Percentiles rank a stretch among this genome's conserved stretches.
phyloP scores from a whole-genome alignment of 768 basidiomycete genomes.

The Sistotremastrum niveocremeum region DNA sequence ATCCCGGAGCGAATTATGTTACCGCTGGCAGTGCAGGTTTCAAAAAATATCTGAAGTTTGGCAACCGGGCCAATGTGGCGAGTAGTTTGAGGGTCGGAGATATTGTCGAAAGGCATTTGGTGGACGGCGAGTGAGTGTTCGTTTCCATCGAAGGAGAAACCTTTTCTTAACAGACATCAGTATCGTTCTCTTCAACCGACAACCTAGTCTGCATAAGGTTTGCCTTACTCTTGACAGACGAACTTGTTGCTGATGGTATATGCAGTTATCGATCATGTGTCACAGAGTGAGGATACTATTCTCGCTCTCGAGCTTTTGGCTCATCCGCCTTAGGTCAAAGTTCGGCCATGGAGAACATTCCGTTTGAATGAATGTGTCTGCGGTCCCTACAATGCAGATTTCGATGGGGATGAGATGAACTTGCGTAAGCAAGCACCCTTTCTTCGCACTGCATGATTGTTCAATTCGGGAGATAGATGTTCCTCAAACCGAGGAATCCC shows the following conservation, averaged over 20 bases:
- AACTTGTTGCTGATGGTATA: slow-evolving; percentile 1
- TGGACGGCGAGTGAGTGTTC: slow-evolving; percentile 66
- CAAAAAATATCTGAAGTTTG: slow-evolving; percentile 87
- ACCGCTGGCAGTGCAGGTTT: slow-evolving; percentile 60
- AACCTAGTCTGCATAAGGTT: slow-evolving; percentile 92
- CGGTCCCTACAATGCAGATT: slow-evolving; percentile 98
- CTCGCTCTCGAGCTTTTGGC: not conserved
- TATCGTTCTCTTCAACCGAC: slow-evolving; percentile 95
- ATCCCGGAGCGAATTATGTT: slow-evolving; percentile 95
- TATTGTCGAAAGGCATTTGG: slow-evolving; percentile 85
- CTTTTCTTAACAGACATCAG: slow-evolving; percentile 10
- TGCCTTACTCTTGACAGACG: not conserved
- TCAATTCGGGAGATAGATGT: slow-evolving; percentile 47
- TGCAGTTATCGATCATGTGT: slow-evolving; percentile 95
- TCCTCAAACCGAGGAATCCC: slow-evolving; percentile 95
- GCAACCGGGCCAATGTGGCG: slow-evolving; percentile 67
- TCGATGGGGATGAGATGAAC: slow-evolving; percentile 99
- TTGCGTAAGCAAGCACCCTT: slow-evolving; percentile 47
- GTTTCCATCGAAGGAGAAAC: not conserved
- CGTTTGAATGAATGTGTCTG: slow-evolving; percentile 98
- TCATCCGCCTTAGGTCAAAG: slow-evolving; percentile 44
- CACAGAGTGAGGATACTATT: slow-evolving; percentile 50
- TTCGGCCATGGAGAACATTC: slow-evolving; percentile 95
- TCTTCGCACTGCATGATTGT: not conserved
- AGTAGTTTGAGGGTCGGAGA: slow-evolving; percentile 79